Percentiles rank a stretch among this genome's conserved stretches.
These are phyloP conservation scores for Aspergillus coremiiformis DNA, from an alignment of 495 filamentous ascomycete genomes.

Conservation along the genomic window DNA sequence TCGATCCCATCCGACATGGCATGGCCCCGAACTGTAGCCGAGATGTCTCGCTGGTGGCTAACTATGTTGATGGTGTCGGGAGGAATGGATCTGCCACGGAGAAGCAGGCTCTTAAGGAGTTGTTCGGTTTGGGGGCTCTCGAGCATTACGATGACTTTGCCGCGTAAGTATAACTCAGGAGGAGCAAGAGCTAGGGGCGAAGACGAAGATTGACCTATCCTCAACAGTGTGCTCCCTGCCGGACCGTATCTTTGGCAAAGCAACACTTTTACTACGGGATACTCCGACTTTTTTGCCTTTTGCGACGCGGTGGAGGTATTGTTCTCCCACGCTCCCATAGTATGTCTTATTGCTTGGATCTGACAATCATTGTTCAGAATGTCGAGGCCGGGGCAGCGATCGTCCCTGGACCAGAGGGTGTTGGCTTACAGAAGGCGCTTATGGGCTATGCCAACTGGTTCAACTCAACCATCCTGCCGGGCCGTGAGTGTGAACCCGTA, in stretches of 20 bases:
- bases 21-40: slow-evolving; percentile 58
- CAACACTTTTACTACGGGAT: slow-evolving; percentile 39
- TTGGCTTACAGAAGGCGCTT: slow-evolving; percentile 49
- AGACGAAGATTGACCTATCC: slow-evolving; percentile 4
- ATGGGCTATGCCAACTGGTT: slow-evolving; percentile 49
- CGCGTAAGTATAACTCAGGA: slow-evolving; percentile 25
- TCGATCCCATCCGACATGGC: slow-evolving; percentile 52
- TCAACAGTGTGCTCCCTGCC: slow-evolving; percentile 38
- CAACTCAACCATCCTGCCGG: slow-evolving; percentile 38
- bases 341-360: background rate
- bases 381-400: slow-evolving; percentile 24
- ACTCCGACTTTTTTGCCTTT: slow-evolving; percentile 48
- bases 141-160: slow-evolving; percentile 55
- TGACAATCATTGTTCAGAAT: slow-evolving; percentile 8
- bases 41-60: slow-evolving; percentile 48
- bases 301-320: slow-evolving; percentile 44
- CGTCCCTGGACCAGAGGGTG: slow-evolving; percentile 35
- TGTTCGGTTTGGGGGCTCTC: slow-evolving; percentile 49
- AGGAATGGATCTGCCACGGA: slow-evolving; percentile 32
- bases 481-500: slow-evolving; percentile 29
- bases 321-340: background rate
- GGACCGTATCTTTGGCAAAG: slow-evolving; percentile 55
- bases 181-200: background rate
- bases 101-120: slow-evolving; percentile 46
- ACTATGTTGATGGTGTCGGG: slow-evolving; percentile 48